Conservation (phyloP, 2,329 filamentous ascomycete species). For the Ceratocystis alfenasii region DNA sequence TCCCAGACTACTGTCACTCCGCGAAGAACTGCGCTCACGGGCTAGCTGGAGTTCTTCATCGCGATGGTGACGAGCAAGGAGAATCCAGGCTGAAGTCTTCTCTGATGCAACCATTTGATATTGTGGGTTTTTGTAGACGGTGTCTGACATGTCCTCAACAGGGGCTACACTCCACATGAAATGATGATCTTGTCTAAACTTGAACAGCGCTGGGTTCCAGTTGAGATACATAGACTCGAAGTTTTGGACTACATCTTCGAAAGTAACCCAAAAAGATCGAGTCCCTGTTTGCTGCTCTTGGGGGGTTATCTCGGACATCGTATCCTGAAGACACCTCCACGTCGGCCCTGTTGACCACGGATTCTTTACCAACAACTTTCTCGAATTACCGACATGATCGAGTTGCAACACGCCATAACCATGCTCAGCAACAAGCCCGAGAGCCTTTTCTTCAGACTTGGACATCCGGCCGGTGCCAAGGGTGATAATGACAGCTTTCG, state of each 20-base stretch:
- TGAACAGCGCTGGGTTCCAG: slow-evolving; percentile 84
- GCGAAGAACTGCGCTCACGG: slow-evolving; percentile 7
- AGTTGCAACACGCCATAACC: slow-evolving; percentile 87
- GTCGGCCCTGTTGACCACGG: slow-evolving; percentile 69
- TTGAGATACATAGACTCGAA: slow-evolving; percentile 96
- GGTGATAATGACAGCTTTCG: slow-evolving; percentile 74
- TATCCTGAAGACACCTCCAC: slow-evolving; percentile 15
- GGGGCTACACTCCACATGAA: slow-evolving; percentile 64
- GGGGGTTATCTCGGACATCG: slow-evolving; percentile 21
- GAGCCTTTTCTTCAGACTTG: slow-evolving; percentile 59
- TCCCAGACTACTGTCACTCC: slow-evolving; percentile 43
- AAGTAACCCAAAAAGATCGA: slow-evolving; percentile 70
- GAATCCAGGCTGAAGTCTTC: slow-evolving; percentile 62
- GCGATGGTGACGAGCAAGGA: slow-evolving; percentile 77
- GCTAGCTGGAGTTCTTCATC: slow-evolving; percentile 49
- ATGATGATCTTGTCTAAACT: slow-evolving; percentile 73
- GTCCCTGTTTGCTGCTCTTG: slow-evolving; percentile 41
- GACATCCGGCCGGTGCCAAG: slow-evolving; percentile 80
- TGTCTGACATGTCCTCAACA: slow-evolving; percentile 37
- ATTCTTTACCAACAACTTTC: slow-evolving; percentile 78
- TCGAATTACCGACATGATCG: slow-evolving; percentile 47
- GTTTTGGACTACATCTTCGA: slow-evolving; percentile 76
- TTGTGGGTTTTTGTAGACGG: slow-evolving; percentile 54
- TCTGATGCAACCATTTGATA: slow-evolving; percentile 53
- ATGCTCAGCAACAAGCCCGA: slow-evolving; percentile 80